These are phyloP conservation scores for Apiotrichum akiyoshidainum DNA, from an alignment of 1,284 basidiomycete species.

Conservation along the genomic window DNA sequence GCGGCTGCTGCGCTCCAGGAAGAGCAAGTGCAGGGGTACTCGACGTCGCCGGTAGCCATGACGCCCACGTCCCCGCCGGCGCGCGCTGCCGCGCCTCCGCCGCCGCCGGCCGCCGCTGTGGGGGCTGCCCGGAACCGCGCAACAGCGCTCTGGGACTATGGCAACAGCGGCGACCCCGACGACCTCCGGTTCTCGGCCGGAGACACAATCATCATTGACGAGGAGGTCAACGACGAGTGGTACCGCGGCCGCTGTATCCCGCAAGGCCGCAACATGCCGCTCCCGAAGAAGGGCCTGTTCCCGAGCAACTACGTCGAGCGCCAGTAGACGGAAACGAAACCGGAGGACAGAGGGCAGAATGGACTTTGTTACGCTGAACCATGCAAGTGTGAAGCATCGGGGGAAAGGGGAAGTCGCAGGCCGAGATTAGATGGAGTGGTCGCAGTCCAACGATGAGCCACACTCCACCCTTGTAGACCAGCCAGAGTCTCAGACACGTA, in stretches of 20 bases:
- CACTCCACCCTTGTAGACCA: too few relatives aligned
- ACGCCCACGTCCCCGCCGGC: too few relatives aligned
- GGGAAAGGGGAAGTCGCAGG: too few relatives aligned
- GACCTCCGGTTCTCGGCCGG: conserved; percentile 36
- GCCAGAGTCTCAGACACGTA: too few relatives aligned
- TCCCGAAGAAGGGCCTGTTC: conserved; percentile 1
- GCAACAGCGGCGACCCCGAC: conserved; percentile 35
- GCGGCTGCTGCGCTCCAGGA: not conserved
- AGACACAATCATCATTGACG: conserved; percentile 38
- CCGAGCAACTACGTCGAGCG: conserved; percentile 1
- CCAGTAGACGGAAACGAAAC: not conserved
- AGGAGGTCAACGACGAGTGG: conserved; percentile 44
- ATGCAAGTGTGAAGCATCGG: too few relatives aligned
- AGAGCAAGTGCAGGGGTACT: not conserved
- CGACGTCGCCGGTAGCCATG: not conserved
- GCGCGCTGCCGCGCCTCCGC: not conserved
- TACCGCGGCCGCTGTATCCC: conserved; percentile 30
- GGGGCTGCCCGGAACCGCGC: too few relatives aligned
- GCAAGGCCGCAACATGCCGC: conserved; percentile 29
- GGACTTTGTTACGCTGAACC: too few relatives aligned
- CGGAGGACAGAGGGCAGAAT: too few relatives aligned
- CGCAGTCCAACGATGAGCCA: too few relatives aligned
- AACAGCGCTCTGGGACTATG: conserved; percentile 42
- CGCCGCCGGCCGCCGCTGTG: conserved; percentile 7
- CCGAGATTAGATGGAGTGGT: too few relatives aligned